phyloP scores from a whole-genome alignment of 108 stramenopile genomes.

The Poteriospumella lacustris region DNA sequence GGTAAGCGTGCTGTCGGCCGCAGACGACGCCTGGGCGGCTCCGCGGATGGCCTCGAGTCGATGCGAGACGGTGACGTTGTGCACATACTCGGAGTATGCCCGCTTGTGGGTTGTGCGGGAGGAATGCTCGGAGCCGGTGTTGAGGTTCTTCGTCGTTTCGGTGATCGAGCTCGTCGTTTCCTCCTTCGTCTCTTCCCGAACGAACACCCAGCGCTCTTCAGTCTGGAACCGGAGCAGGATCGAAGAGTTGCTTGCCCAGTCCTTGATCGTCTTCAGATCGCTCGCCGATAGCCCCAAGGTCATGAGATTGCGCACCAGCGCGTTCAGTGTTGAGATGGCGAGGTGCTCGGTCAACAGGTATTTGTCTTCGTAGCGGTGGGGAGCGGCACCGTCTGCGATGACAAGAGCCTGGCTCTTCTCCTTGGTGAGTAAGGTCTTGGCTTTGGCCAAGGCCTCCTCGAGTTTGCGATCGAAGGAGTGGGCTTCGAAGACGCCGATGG shows the following conservation, averaged over 20 bases:
- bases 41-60: background rate
- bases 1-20: background rate
- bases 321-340: background rate
- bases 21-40: background rate
- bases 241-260: background rate
- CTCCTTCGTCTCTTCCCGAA: background rate
- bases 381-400: background rate
- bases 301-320: background rate
- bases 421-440: background rate
- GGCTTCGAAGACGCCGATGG: too few species aligned
- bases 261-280: background rate
- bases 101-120: background rate
- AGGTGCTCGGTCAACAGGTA: background rate
- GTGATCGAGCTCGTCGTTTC: too few species aligned
- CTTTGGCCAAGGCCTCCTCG: background rate
- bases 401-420: background rate
- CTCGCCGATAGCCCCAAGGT: background rate
- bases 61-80: background rate
- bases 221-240: background rate
- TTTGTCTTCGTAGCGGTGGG: background rate
- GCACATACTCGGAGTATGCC: background rate
- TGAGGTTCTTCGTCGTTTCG: too few species aligned
- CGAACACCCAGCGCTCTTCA: background rate
- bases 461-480: background rate
- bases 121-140: background rate